A percentile compares a stretch with the other conserved stretches of the same genome.
Evolutionary conservation across 805 yeast genomes (phyloP).

Genomic region (Metschnikowia henanensis): DNA sequence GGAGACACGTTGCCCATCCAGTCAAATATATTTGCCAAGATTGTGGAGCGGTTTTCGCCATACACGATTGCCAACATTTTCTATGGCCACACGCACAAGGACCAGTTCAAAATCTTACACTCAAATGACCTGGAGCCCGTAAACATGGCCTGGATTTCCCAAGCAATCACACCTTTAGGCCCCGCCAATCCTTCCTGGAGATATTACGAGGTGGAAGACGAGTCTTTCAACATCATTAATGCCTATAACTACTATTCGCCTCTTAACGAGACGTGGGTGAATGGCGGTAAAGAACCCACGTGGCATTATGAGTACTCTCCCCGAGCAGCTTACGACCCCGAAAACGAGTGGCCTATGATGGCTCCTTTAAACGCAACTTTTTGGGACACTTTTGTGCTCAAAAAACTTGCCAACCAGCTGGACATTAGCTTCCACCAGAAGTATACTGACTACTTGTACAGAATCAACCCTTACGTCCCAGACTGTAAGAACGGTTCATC

Average conservation of each 20-base stretch:
- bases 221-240: slow-evolving; percentile 61
- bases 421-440: slow-evolving; percentile 47
- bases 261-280: slow-evolving; percentile 55
- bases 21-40: slow-evolving; percentile 52
- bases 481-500: slow-evolving; percentile 21
- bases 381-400: slow-evolving; percentile 58
- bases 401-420: slow-evolving; percentile 36
- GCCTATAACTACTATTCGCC: slow-evolving; percentile 58
- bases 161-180: slow-evolving; percentile 61
- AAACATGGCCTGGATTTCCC: slow-evolving; percentile 63
- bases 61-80: slow-evolving; percentile 66
- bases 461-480: slow-evolving; percentile 57
- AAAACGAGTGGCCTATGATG: slow-evolving; percentile 53
- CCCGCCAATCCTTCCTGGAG: slow-evolving; percentile 71
- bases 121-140: slow-evolving; percentile 40
- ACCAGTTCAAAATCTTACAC: slow-evolving; percentile 63
- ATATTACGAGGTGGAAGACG: slow-evolving; percentile 64
- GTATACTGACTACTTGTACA: slow-evolving; percentile 49
- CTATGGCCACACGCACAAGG: slow-evolving; percentile 72
- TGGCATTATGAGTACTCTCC: slow-evolving; percentile 70
- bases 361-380: slow-evolving; percentile 67
- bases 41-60: slow-evolving; percentile 67
- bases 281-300: slow-evolving; percentile 54
- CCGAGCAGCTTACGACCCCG: slow-evolving; percentile 53
- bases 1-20: slow-evolving; percentile 60